Base-by-base conservation (phyloP, 108 stramenopile genomes). In the Schizochytrium sp. region DNA sequence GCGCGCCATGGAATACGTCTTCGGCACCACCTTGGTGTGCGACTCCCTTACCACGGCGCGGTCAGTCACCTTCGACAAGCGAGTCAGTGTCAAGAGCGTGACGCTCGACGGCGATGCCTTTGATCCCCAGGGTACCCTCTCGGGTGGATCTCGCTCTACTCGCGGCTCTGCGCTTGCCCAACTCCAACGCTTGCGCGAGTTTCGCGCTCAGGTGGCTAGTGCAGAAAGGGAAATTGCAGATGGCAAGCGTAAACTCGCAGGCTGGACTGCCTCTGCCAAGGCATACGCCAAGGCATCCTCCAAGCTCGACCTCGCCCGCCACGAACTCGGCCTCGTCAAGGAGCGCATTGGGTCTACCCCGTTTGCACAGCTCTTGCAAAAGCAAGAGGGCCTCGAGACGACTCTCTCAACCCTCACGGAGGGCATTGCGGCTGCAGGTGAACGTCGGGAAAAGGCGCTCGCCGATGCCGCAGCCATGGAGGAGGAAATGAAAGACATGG, bases 71-170 rank as follows among this genome's bases (percentile, higher is more conserved):
- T 98, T 98, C 91, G 88, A 94, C 90, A 51, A 41, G 72, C 91
- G 93, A 6, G 97, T 98, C 48, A 95, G 95, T 71, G 95, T 96
- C 23, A 94, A 94, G 47, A 97, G 97, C 18, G 98, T 99, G 5
- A 99, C 99, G 34, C 90, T 97, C 44, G 97, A 97, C 44, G 99
- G 99, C 53, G 99, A 99, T 89, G 95, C 97, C 21, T 98, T 96
- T 90, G 98, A 99, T 89, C 99, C 99, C 0, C 95, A 97, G 5
- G 99, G 99, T 43, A 98, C 98, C 21, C 97, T 99, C 58, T 96
- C 97, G 55, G 98, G 98, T 72, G 98, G 98, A 10, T 96, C 96
- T 3, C 92, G 92, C 57, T 92, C 94, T 87, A 19, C 28, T 16
- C 94, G 95, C 58, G 90, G 96, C 57, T 92, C 95, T 5, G 96